A percentile compares a stretch with the other conserved stretches of the same genome.
phyloP scores from a whole-genome alignment of 208 protist species.

The Acanthamoeba triangularis region DNA sequence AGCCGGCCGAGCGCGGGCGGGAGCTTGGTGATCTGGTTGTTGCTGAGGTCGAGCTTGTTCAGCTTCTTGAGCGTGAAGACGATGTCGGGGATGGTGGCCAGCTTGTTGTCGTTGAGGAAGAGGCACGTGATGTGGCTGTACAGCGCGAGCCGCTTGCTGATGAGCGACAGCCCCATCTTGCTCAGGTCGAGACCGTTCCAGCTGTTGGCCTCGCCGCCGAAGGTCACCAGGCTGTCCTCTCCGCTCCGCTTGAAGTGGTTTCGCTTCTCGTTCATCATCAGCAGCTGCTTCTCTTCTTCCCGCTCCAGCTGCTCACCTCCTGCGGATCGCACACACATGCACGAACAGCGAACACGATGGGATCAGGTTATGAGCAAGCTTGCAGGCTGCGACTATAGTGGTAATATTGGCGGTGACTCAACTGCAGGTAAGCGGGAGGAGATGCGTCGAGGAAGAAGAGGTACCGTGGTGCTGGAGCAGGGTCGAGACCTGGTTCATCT shows the following conservation, averaged over 20 bases:
- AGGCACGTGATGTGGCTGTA: conserved; percentile 67
- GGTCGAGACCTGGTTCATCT: conserved; percentile 39
- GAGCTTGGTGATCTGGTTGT: conserved; percentile 70
- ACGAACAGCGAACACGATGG: too few species aligned
- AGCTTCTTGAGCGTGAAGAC: conserved; percentile 60
- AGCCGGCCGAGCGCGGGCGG: conserved; percentile 17
- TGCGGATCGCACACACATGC: too few species aligned
- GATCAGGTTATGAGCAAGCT: not conserved
- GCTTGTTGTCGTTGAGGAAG: conserved; percentile 68
- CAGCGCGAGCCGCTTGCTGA: conserved; percentile 12
- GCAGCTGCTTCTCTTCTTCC: conserved; percentile 56
- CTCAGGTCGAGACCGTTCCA: conserved; percentile 66
- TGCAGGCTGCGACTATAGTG: not conserved
- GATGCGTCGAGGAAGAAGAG: not conserved
- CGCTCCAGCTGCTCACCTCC: conserved; percentile 27
- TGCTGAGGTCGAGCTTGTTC: conserved; percentile 57
- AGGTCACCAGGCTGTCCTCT: conserved; percentile 25
- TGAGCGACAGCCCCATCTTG: conserved; percentile 35
- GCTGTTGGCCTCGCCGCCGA: conserved; percentile 55
- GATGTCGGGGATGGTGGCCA: conserved; percentile 33
- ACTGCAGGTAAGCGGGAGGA: not conserved
- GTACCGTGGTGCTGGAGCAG: not conserved
- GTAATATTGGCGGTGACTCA: not conserved
- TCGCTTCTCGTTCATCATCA: conserved; percentile 56
- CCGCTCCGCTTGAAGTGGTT: conserved; percentile 26